These are phyloP conservation scores for Chrysanthemum lavandulifolium DNA, from an alignment of 129 eudicot species.

Conservation along the genomic window DNA sequence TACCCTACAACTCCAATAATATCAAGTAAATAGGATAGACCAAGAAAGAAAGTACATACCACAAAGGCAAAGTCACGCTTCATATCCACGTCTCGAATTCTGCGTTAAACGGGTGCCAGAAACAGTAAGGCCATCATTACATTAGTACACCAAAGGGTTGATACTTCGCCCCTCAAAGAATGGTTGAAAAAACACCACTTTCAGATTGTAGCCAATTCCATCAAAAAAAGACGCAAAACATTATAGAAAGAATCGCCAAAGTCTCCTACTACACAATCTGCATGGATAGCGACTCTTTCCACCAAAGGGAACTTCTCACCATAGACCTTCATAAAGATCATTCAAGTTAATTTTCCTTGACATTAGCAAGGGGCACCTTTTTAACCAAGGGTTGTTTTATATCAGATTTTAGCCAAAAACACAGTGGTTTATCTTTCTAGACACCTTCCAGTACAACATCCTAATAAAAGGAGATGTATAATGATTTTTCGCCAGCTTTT, in stretches of 20 bases:
- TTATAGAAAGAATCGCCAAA: conserved; percentile 84
- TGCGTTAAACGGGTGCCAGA: conserved; percentile 90
- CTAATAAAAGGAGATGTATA: not conserved
- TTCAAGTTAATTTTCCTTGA: conserved; percentile 61
- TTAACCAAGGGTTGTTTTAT: not conserved
- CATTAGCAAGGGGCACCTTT: conserved; percentile 27
- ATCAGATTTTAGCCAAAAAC: conserved; percentile 16
- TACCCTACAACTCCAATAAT: not conserved
- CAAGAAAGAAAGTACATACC: conserved; percentile 44
- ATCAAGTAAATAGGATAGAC: not conserved
- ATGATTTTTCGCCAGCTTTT: not conserved
- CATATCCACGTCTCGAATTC: conserved; percentile 98
- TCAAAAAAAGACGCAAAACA: conserved; percentile 59
- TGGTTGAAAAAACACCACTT: conserved; percentile 68
- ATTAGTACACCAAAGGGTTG: conserved; percentile 67
- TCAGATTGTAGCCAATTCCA: conserved; percentile 68
- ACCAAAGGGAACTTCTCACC: conserved; percentile 94
- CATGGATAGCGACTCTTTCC: conserved; percentile 66
- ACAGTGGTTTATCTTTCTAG: conserved; percentile 12
- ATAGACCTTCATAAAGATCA: conserved; percentile 83
- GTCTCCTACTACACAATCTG: conserved; percentile 66
- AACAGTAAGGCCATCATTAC: conserved; percentile 85
- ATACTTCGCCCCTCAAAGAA: conserved; percentile 83
- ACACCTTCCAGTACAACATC: conserved; percentile 21
- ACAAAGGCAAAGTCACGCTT: conserved; percentile 96